Conservation (phyloP, 192 early-diverging fungal species). For the Coemansia sp. region DNA sequence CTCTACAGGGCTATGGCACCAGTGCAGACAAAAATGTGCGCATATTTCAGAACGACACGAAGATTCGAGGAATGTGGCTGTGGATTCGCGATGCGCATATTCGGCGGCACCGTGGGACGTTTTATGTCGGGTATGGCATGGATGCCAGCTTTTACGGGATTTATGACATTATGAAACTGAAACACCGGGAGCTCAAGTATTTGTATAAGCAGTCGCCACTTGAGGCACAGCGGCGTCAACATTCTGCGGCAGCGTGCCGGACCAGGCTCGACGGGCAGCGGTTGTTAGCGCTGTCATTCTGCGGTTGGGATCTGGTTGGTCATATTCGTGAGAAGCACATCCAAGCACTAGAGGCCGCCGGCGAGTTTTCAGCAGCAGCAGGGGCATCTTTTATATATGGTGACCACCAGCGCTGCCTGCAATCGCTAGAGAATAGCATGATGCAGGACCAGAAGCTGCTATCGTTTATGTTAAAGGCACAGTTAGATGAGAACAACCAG, state of each 20-base stretch:
- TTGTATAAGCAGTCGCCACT: constrained; percentile 51
- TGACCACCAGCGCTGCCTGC: constrained; percentile 68
- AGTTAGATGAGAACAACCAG: constrained; percentile 54
- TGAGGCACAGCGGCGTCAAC: constrained; percentile 11
- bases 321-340: constrained; percentile 51
- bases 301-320: constrained; percentile 55
- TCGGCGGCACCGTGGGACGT: constrained; percentile 41
- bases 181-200: constrained; percentile 53
- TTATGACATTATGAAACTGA: constrained; percentile 32
- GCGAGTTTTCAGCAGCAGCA: constrained; percentile 82
- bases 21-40: constrained; percentile 58
- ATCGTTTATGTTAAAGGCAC: constrained; percentile 58
- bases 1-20: constrained; percentile 73
- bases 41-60: constrained; percentile 14
- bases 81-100: constrained; percentile 57
- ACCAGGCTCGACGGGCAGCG: constrained; percentile 42
- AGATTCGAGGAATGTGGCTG: constrained; percentile 29
- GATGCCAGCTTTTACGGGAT: constrained; percentile 43
- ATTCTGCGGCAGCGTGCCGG: not conserved
- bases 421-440: constrained; percentile 50
- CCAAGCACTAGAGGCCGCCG: constrained; percentile 59
- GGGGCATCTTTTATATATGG: constrained; percentile 86
- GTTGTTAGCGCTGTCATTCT: constrained; percentile 56
- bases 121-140: constrained; percentile 57
- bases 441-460: constrained; percentile 71